Percentiles rank a stretch among this genome's conserved stretches.
Evolutionary conservation across 441 rosid genomes (phyloP).

Genomic region (Manihot esculenta): DNA sequence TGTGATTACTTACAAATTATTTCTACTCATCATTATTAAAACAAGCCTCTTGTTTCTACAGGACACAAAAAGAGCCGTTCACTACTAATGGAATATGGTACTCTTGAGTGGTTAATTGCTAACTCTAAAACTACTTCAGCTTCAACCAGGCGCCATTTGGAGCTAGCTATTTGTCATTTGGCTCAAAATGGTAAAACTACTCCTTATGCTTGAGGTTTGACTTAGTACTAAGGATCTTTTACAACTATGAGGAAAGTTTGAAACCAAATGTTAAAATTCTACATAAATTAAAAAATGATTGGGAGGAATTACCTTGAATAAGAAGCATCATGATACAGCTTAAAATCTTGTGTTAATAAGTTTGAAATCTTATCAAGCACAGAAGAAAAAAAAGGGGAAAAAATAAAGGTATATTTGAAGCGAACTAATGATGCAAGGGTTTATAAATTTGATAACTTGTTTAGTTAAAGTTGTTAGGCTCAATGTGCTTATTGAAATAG

Average conservation of each 20-base stretch:
- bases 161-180: conserved; percentile 93
- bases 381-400: not conserved
- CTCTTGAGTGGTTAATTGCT: conserved; percentile 69
- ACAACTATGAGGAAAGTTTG: not conserved
- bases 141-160: conserved; percentile 77
- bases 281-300: not conserved
- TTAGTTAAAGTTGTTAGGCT: not conserved
- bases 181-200: conserved; percentile 76
- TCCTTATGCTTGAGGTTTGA: not conserved
- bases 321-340: not conserved
- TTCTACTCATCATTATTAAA: conserved; percentile 13
- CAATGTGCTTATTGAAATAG: not conserved
- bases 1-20: not conserved
- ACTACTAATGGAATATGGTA: conserved; percentile 71
- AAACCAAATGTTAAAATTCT: not conserved
- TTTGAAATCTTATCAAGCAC: not conserved
- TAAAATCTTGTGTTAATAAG: not conserved
- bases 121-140: conserved; percentile 52
- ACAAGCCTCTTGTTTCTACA: conserved; percentile 29
- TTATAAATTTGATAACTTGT: not conserved
- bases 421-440: not conserved
- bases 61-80: conserved; percentile 77
- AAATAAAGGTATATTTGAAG: not conserved
- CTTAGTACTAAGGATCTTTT: not conserved
- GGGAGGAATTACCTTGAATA: not conserved